phyloP scores from a whole-genome alignment of 1,284 basidiomycete species.

The Rhodotorula mucilaginosa region DNA sequence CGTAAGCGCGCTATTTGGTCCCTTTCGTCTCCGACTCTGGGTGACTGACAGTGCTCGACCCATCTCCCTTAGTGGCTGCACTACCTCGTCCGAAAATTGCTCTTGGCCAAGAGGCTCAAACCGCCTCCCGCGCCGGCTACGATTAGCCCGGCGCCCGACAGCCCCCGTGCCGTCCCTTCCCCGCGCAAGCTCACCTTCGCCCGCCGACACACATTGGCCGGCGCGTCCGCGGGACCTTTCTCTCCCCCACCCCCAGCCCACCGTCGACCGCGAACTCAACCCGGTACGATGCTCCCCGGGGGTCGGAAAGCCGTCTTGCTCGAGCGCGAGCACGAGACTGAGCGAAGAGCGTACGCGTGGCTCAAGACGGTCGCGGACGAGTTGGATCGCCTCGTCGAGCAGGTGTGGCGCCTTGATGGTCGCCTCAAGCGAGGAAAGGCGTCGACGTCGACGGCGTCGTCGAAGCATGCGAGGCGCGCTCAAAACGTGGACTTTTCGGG shows the following conservation, averaged over 20 bases:
- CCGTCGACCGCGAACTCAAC: slow-evolving; percentile 3
- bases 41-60: background rate
- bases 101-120: slow-evolving; percentile 63
- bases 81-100: slow-evolving; percentile 68
- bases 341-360: slow-evolving; percentile 17
- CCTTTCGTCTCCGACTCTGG: background rate
- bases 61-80: slow-evolving; percentile 69
- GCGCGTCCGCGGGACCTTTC: background rate
- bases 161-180: background rate
- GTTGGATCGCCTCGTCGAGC: background rate
- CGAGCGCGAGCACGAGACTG: slow-evolving; percentile 1
- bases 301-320: background rate
- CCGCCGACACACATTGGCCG: background rate
- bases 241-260: background rate
- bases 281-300: background rate
- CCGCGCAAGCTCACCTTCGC: background rate
- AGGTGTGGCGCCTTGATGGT: background rate
- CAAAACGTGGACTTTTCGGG: too few relatives aligned
- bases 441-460: too few relatives aligned
- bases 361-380: slow-evolving; percentile 5
- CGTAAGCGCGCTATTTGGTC: slow-evolving; percentile 55
- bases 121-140: background rate
- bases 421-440: too few relatives aligned
- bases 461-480: too few relatives aligned
- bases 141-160: background rate